Evolutionary conservation across 2,329 filamentous ascomycete genomes (phyloP), one percentile per base, ranked within the genome.

Genomic region (Coniochaeta sp.): DNA sequence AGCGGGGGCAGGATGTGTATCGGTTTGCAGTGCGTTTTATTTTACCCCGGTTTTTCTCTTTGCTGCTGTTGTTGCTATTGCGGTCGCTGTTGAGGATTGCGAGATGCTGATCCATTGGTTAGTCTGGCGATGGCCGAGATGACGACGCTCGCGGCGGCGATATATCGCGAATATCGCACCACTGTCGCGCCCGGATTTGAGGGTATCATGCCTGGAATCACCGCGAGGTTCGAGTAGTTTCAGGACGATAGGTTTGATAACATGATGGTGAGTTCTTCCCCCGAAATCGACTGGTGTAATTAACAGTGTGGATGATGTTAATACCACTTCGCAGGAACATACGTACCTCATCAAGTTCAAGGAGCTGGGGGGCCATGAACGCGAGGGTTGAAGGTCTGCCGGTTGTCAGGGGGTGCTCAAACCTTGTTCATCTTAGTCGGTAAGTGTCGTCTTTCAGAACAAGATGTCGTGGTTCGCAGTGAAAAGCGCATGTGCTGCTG

Each of bases 121-220:
- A 73, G 70, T 58, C 61, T 77, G 8, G 75, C 75, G 2, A 74
- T 76, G 67, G 71, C 72, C 13, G 74, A 77, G 57, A 76, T 78
- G 73, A 73, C 70, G 1, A 73, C 71, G 1, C 58, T 78, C 7
- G 58, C 72, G 1, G 67, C 72, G 4, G 68, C 71, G 1, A 55
- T 78, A 4, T 76, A 78, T 58, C 60, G 69, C 48, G 62, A 58
- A 24, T 78, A 75, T 56, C 61, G 47, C 3, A 76, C 73, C 1
- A 56, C 52, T 18, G 57, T 67, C 35, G 53, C 55, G 18, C 50
- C 56, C 26, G 59, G 63, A 7, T 62, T 61, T n/a, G 62, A 67
- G 20, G 55, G 59, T 20, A 56, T 61, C 0, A 65, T 65, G 5
- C 71, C 71, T 0, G 68, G 65, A 1, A 68, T 72, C 28, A 72